Evolutionary conservation across 176 grass and related monocot genomes (phyloP), one percentile per base, ranked within the genome.

Genomic region (Canna indica): DNA sequence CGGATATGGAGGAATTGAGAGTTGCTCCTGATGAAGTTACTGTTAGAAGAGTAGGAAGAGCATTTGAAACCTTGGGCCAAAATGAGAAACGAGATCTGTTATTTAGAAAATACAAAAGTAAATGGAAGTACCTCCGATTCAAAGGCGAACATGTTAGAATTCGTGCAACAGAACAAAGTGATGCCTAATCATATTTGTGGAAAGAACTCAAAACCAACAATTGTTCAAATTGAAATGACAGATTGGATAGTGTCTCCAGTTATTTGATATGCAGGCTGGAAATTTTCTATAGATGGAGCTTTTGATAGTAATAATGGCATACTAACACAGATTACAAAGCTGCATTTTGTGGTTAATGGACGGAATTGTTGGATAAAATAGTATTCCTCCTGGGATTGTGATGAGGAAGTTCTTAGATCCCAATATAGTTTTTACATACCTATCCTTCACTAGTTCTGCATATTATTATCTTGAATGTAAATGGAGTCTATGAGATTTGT

Each of bases 21-120:
- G 80, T 93, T 53, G 73, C 69, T 72, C 90, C 94, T 10, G 89
- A 99, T 24, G 89, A 91, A 69, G 89, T 93, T 77, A 99, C 94
- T 47, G 80, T 85, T 4, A 87, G 80, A 72, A 92, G 86, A 62
- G 81, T 99, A 22, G 89, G 81, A 75, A 83, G 70, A 77, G 89
- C 94, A 78, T 93, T 93, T 47, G 72, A 41, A 2, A 38, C 69
- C 24, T 73, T 28, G 25, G 86, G 77, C 16, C 82, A 93, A 75
- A 77, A 82, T 45, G 86, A 93, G 11, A 90, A 99, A n/a, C 73
- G 77, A 50, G 81, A 86, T 9, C 41, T 75, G 24, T 32, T 93
- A 76, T 70, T 86, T 5, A 77, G 83, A 41, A 99, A 87, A 76
- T 82, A 93, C 79, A 79, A 83, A 80, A 87, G 77, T 12, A 93